Conservation (phyloP, 441 rosid genomes). For the Gossypium davidsonii region DNA sequence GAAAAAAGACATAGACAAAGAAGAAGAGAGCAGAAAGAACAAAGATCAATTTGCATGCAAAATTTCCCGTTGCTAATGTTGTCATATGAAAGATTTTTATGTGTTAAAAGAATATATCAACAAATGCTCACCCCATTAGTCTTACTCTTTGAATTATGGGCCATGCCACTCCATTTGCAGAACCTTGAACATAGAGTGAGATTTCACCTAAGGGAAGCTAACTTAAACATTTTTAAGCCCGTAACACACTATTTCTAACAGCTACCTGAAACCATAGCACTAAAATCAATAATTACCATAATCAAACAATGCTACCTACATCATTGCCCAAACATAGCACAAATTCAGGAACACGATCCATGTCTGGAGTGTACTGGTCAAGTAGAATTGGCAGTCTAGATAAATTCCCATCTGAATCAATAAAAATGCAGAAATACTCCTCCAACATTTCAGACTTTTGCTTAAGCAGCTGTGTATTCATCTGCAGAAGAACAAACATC, state of each 20-base stretch:
- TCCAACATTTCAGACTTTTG: constrained; percentile 70
- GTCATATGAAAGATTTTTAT: background rate
- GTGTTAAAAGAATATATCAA: background rate
- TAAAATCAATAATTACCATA: constrained; percentile 8
- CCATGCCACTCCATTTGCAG: background rate
- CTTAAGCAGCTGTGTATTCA: constrained; percentile 78
- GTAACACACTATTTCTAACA: background rate
- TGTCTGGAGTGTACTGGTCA: constrained; percentile 88
- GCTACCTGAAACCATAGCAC: background rate
- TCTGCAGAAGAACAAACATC: constrained; percentile 34
- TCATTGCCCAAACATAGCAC: constrained; percentile 87
- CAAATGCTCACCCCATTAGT: background rate
- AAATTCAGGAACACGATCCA: constrained; percentile 94
- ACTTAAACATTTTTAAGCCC: background rate
- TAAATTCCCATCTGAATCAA: constrained; percentile 60
- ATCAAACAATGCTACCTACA: constrained; percentile 40
- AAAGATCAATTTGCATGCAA: too few species aligned
- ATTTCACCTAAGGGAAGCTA: background rate
- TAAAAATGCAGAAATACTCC: constrained; percentile 70
- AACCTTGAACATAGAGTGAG: background rate
- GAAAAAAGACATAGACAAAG: background rate
- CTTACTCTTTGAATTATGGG: background rate
- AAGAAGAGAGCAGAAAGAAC: background rate
- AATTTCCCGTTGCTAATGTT: too few species aligned
- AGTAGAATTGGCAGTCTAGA: constrained; percentile 86